Evolutionary conservation across 306 rosid genomes (phyloP).

Genomic region (Quercus agrifolia): DNA sequence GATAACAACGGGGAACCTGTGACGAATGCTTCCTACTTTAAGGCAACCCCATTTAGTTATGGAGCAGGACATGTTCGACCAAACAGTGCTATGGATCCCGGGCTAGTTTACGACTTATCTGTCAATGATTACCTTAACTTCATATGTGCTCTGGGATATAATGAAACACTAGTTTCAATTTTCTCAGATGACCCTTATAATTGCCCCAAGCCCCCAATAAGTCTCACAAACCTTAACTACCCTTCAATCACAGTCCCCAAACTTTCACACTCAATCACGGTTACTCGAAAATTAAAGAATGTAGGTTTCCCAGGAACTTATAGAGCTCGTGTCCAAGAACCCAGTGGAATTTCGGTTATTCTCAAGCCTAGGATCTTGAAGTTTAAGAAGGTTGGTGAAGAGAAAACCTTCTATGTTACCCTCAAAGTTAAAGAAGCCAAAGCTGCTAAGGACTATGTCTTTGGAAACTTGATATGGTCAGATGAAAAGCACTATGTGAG

Average conservation of each 20-base stretch:
- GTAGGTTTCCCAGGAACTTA: conserved; percentile 76
- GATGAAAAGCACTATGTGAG: conserved; percentile 69
- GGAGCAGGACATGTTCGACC: conserved; percentile 86
- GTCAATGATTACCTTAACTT: conserved; percentile 56
- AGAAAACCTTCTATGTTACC: conserved; percentile 50
- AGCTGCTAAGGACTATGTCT: conserved; percentile 43
- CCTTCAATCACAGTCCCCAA: conserved; percentile 82
- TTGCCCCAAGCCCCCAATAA: conserved; percentile 35
- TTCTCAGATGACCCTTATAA: conserved; percentile 39
- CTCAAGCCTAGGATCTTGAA: conserved; percentile 59
- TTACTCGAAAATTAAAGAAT: conserved; percentile 61
- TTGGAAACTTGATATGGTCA: conserved; percentile 76
- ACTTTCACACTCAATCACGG: conserved; percentile 47
- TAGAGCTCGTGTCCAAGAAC: conserved; percentile 37
- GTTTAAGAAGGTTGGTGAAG: conserved; percentile 62
- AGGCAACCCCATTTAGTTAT: conserved; percentile 74
- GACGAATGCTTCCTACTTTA: conserved; percentile 46
- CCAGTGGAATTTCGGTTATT: conserved; percentile 41
- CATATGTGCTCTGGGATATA: conserved; percentile 68
- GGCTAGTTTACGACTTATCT: conserved; percentile 73
- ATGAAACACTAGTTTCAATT: conserved; percentile 38
- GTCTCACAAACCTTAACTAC: conserved; percentile 58
- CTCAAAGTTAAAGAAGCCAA: conserved; percentile 34
- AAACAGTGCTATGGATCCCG: conserved; percentile 79
- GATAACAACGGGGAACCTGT: conserved; percentile 59